Conservation (phyloP, 2,329 filamentous ascomycete species). For the Alternaria brassicae region DNA sequence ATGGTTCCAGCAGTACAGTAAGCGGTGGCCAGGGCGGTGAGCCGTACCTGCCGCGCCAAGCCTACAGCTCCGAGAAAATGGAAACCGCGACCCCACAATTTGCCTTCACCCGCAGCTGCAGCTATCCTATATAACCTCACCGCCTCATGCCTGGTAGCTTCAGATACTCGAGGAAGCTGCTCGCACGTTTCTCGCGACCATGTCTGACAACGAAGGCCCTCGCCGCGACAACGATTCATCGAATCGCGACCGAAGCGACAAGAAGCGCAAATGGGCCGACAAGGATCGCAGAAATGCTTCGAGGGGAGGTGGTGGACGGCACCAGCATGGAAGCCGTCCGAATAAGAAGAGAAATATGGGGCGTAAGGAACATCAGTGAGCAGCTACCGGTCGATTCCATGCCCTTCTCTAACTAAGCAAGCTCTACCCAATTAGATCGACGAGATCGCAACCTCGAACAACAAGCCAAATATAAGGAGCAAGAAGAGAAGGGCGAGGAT, state of each 20-base stretch:
- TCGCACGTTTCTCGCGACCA: slow-evolving; percentile 29
- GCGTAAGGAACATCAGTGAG: slow-evolving; percentile 69
- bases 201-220: slow-evolving; percentile 31
- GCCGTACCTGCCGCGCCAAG: slow-evolving; percentile 33
- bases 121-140: slow-evolving; percentile 4
- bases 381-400: slow-evolving; percentile 4
- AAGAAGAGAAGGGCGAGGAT: slow-evolving; percentile 45
- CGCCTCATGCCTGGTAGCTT: slow-evolving; percentile 34
- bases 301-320: slow-evolving; percentile 41
- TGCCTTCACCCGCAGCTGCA: slow-evolving; percentile 9
- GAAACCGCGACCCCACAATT: slow-evolving; percentile 23
- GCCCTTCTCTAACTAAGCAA: slow-evolving; percentile 53
- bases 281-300: slow-evolving; percentile 33
- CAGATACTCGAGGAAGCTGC: slow-evolving; percentile 31
- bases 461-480: slow-evolving; percentile 50
- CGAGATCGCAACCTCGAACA: slow-evolving; percentile 54
- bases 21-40: slow-evolving; percentile 32
- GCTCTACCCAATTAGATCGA: slow-evolving; percentile 56
- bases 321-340: slow-evolving; percentile 50
- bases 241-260: slow-evolving; percentile 38
- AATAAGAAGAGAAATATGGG: slow-evolving; percentile 73
- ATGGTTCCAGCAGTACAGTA: slow-evolving; percentile 11
- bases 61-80: slow-evolving; percentile 30
- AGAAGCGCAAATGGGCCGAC: slow-evolving; percentile 44
- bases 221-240: slow-evolving; percentile 31